A percentile compares a stretch with the other conserved stretches of the same genome.
phyloP scores from a whole-genome alignment of 1,284 basidiomycete species.

The Omphalotus olearius region DNA sequence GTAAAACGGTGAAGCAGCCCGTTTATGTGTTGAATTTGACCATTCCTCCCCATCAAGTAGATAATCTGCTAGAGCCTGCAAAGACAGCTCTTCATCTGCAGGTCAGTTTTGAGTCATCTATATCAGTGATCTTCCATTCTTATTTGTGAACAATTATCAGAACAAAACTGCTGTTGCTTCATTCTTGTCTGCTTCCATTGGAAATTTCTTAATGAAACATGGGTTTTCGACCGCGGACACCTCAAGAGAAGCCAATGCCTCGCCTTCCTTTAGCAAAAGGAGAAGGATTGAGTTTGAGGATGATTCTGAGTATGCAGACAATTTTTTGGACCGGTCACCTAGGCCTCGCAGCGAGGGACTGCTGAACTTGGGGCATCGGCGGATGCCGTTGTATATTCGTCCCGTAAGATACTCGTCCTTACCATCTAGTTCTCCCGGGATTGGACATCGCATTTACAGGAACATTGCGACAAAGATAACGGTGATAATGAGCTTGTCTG shows the following conservation, averaged over 20 bases:
- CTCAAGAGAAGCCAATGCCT: neutral
- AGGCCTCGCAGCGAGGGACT: conserved; percentile 7
- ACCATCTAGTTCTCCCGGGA: neutral
- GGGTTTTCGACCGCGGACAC: conserved; percentile 40
- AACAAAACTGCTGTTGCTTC: conserved; percentile 45
- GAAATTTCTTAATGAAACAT: conserved; percentile 63
- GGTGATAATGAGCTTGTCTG: conserved; percentile 38
- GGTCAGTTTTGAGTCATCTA: conserved; percentile 35
- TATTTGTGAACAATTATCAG: conserved; percentile 30
- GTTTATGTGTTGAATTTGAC: conserved; percentile 78
- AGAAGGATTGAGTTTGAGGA: conserved; percentile 27
- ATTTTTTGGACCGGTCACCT: conserved; percentile 14
- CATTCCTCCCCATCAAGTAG: conserved; percentile 61
- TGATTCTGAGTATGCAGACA: conserved; percentile 30
- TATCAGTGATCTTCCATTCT: neutral
- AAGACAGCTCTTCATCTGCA: conserved; percentile 68
- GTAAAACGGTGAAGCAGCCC: conserved; percentile 71
- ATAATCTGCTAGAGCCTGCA: conserved; percentile 74
- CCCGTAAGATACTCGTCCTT: conserved; percentile 8
- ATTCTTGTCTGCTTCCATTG: conserved; percentile 57
- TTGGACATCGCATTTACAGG: conserved; percentile 6
- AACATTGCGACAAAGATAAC: conserved; percentile 11
- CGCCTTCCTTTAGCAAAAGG: conserved; percentile 33
- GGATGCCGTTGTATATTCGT: conserved; percentile 15
- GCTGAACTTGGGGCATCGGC: conserved; percentile 5